These are phyloP conservation scores for Rhodotorula babjevae DNA, from an alignment of 768 basidiomycete species.

Conservation along the genomic window DNA sequence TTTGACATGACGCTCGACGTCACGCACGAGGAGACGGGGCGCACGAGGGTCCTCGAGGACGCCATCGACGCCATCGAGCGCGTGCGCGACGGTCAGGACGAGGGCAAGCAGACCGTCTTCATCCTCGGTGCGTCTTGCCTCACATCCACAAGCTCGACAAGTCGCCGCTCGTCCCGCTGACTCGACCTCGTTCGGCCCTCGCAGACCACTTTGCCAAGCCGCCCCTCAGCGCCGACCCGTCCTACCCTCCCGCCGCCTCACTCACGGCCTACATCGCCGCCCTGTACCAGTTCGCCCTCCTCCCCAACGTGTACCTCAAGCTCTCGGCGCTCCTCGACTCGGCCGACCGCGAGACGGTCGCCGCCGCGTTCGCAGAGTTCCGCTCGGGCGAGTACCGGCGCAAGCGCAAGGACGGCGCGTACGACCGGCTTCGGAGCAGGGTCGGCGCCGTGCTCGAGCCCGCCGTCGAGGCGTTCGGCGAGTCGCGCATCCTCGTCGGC, in stretches of 20 bases:
- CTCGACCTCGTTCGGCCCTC: neutral
- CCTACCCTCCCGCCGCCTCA: neutral
- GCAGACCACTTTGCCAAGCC: constrained; percentile 38
- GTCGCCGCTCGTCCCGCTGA: neutral
- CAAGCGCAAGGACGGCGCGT: constrained; percentile 8
- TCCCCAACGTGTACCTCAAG: constrained; percentile 31
- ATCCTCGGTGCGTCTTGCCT: constrained; percentile 21
- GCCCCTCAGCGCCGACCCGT: constrained; percentile 7
- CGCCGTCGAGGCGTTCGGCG: constrained; percentile 33
- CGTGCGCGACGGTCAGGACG: constrained; percentile 16
- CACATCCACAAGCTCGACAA: fast-evolving
- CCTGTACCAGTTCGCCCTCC: constrained; percentile 28
- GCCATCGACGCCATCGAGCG: constrained; percentile 25
- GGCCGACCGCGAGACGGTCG: constrained; percentile 3
- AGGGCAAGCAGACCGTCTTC: constrained; percentile 13
- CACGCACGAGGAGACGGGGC: constrained; percentile 13
- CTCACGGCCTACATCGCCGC: constrained; percentile 17
- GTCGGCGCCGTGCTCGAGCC: constrained; percentile 26
- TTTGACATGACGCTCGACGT: constrained; percentile 37
- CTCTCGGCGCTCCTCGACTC: constrained; percentile 33
- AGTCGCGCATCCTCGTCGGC: constrained; percentile 8
- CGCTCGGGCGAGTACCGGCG: constrained; percentile 3
- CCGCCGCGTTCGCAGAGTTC: constrained; percentile 18
- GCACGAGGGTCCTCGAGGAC: constrained; percentile 25
- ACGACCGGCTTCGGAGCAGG: constrained; percentile 16